Evolutionary conservation across 2,329 filamentous ascomycete species (phyloP).

Genomic region (Fusarium setosum): DNA sequence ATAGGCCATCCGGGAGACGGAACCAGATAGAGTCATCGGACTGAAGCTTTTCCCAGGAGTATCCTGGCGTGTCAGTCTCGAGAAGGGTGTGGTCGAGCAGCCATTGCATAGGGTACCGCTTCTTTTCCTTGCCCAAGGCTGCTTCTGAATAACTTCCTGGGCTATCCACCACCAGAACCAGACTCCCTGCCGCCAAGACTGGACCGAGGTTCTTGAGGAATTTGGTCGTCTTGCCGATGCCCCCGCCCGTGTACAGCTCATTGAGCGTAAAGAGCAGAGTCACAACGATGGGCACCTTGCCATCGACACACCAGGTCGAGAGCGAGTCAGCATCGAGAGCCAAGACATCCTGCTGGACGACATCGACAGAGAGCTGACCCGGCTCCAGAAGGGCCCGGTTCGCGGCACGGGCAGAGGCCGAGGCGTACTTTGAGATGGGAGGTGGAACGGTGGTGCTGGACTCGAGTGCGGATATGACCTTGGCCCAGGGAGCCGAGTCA

Average conservation of each 20-base stretch:
- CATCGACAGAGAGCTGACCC: slow-evolving; percentile 52
- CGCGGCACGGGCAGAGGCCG: slow-evolving; percentile 55
- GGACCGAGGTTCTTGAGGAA: slow-evolving; percentile 79
- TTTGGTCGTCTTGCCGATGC: slow-evolving; percentile 77
- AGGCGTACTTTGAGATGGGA: slow-evolving; percentile 64
- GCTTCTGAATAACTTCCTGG: slow-evolving; percentile 93
- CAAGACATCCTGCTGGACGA: slow-evolving; percentile 63
- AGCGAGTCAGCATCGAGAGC: slow-evolving; percentile 51
- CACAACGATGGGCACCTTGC: slow-evolving; percentile 64
- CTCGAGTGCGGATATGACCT: slow-evolving; percentile 70
- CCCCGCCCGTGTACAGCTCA: slow-evolving; percentile 86
- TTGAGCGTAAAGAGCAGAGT: slow-evolving; percentile 96
- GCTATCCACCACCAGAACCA: slow-evolving; percentile 90
- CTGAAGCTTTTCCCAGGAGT: slow-evolving; percentile 78
- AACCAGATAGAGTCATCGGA: slow-evolving; percentile 88
- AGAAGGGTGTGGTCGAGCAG: slow-evolving; percentile 85
- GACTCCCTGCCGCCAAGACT: slow-evolving; percentile 65
- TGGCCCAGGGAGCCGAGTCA: slow-evolving; percentile 84
- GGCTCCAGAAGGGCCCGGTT: slow-evolving; percentile 58
- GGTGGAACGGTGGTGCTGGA: slow-evolving; percentile 64
- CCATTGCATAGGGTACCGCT: slow-evolving; percentile 93
- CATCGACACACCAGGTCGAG: slow-evolving; percentile 42
- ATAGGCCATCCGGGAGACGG: slow-evolving; percentile 72
- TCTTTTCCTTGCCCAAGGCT: slow-evolving; percentile 70
- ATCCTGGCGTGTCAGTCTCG: slow-evolving; percentile 49